Evolutionary conservation across 164 flowering plant species (phyloP), one percentile per base, ranked within the genome.

Genomic region (Vitis labrusca): DNA sequence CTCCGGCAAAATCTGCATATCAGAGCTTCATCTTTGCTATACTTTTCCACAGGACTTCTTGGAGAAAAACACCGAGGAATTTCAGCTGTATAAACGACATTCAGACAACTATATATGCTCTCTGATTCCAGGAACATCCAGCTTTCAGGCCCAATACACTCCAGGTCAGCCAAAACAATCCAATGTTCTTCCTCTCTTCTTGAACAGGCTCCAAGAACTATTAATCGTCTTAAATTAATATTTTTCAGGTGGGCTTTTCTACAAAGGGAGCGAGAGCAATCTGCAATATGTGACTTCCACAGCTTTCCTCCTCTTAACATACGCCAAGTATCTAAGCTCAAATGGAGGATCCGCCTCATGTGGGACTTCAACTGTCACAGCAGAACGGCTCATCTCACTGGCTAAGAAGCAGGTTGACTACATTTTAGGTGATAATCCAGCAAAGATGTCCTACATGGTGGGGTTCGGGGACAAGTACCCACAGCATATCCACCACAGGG

Each of bases 361-460:
- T 54, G 98, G 93, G 13, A 6, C 79, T 1, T 64, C 85, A 16
- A 71, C 80, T 2, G 58, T 93, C 44, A 81, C 86, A 8, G 64
- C 93, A 19, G 80, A 81, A 5, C 71, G 64, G 19, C 89, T 93
- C 49, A 74, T 87, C 27, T 50, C 80, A 14, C 77, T 81, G n/a
- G 97, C 99, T 5, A 96, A 80, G 81, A 83, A 80, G 64, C 97
- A 96, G 68, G 94, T 88, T n/a, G 99, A 96, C 79, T 93, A 96
- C 80, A 85, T 93, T 10, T 66, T 96, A 69, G 99, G 99, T 0
- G 80, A 89, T 50, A 96, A 96, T 64, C 98, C 98, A 1, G 79
- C 73, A 11, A 87, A 79, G 68, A 86, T 85, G 86, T 93, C 98
- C 1, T 93, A 87, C 85, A 92, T 96, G 98, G 99, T 96, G 10